These are phyloP conservation scores for Hemileccinum impolitum DNA, from an alignment of 768 basidiomycete genomes.

Conservation along the genomic window DNA sequence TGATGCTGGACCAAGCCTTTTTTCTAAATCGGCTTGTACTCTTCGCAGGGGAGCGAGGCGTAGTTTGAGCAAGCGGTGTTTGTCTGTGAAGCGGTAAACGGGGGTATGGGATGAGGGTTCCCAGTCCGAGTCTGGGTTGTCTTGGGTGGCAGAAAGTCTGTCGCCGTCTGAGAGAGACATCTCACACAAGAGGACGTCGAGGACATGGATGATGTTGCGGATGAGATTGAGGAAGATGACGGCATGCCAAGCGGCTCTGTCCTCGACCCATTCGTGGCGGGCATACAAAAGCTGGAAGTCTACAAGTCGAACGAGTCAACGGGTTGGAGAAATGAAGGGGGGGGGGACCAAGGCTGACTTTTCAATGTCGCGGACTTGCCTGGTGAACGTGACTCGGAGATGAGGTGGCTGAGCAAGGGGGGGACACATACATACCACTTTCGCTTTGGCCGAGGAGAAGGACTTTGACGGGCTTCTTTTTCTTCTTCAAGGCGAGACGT, in stretches of 20 bases:
- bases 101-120: slow-evolving; percentile 11
- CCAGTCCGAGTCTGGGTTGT: slow-evolving; percentile 10
- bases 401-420: not conserved
- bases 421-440: slow-evolving; percentile 42
- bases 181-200: slow-evolving; percentile 55
- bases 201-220: slow-evolving; percentile 63
- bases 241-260: slow-evolving; percentile 66
- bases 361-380: slow-evolving; percentile 78
- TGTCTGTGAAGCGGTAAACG: slow-evolving; percentile 50
- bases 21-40: slow-evolving; percentile 59
- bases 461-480: slow-evolving; percentile 68
- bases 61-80: slow-evolving; percentile 56
- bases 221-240: slow-evolving; percentile 81
- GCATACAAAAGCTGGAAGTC: slow-evolving; percentile 79
- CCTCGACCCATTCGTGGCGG: slow-evolving; percentile 63
- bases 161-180: slow-evolving; percentile 40
- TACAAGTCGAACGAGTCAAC: slow-evolving; percentile 14
- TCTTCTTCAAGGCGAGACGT: slow-evolving; percentile 53
- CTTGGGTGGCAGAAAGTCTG: slow-evolving; percentile 15
- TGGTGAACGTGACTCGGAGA: slow-evolving; percentile 6
- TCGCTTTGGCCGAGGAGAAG: slow-evolving; percentile 75
- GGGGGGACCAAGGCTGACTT: slow-evolving; percentile 40
- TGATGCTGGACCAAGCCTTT: slow-evolving; percentile 54
- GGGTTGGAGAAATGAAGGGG: not conserved
- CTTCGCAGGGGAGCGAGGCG: slow-evolving; percentile 55